Base-by-base conservation (phyloP, 805 yeast species). In the Pichia kluyveri region DNA sequence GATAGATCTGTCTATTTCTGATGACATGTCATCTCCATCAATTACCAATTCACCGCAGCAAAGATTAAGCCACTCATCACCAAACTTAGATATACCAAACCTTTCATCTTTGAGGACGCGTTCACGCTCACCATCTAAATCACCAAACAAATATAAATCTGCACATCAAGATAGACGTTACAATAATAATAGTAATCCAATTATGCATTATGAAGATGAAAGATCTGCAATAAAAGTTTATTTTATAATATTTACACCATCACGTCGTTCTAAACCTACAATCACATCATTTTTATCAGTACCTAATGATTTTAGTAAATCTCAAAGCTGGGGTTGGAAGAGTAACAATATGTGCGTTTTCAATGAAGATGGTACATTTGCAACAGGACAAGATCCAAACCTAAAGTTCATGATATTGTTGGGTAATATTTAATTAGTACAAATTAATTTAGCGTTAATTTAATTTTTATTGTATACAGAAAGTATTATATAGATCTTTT, bases 271-370 rank as follows among this genome's bases (percentile, higher is more conserved):
- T 2, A 72, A 66, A 54, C 67, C 76, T 0, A 65, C 72, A 1
- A 62, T 75, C 45, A 76, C 80, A 1, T 70, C 80, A 30, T 77
- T 77, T 55, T 62, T 75, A n/a, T 75, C 80, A 3, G 69, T 73
- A n/a, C 81, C 82, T 0, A 77, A 76, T 51, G 61, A 66, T 47
- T 77, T 77, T 57, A 73, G 72, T 43, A 68, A 69, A 44, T 71
- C 78, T 1, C 82, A 77, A 58, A 74, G 80, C 51, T 77, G 82
- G 82, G 82, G 82, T 0, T 77, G 82, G 82, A 76, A 76, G 50
- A 72, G 79, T 51, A 73, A 71, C 44, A 72, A 76, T 42, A 70
- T 77, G 73, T 76, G 79, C 45, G 63, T 72, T 4, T 75, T 75
- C 54, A 69, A 72, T 44, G 77, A 75, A 40, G 73, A 71, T 55